These are phyloP conservation scores for Magnaporthiopsis incrustans DNA, from an alignment of 2,329 filamentous ascomycete species.

Conservation along the genomic window DNA sequence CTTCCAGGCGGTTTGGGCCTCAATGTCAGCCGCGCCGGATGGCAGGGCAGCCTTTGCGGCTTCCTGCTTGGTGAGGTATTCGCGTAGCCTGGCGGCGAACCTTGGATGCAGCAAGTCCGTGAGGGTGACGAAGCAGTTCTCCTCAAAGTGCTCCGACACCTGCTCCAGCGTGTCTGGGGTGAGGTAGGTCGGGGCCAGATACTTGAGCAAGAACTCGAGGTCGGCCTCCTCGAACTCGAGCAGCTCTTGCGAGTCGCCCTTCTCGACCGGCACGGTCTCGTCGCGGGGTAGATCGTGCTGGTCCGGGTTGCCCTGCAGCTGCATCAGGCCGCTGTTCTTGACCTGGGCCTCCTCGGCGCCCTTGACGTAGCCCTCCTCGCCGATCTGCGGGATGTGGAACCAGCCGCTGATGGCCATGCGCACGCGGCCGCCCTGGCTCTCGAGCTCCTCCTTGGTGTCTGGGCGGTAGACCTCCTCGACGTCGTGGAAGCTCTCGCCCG, in stretches of 20 bases:
- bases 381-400: constrained; percentile 95
- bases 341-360: constrained; percentile 84
- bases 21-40: constrained; percentile 44
- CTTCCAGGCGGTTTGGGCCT: constrained; percentile 55
- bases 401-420: constrained; percentile 98
- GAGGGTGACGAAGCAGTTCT: constrained; percentile 69
- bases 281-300: constrained; percentile 76
- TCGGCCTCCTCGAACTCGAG: constrained; percentile 63
- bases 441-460: constrained; percentile 46
- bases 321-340: constrained; percentile 83
- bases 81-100: constrained; percentile 64
- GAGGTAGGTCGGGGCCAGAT: constrained; percentile 82
- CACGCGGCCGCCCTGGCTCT: constrained; percentile 65
- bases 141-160: constrained; percentile 69
- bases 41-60: constrained; percentile 29
- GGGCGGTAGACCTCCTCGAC: constrained; percentile 93
- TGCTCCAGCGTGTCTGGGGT: constrained; percentile 86
- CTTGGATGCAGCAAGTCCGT: constrained; percentile 70
- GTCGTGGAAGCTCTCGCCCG: constrained; percentile 97
- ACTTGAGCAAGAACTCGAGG: constrained; percentile 83
- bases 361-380: constrained; percentile 83
- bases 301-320: constrained; percentile 85
- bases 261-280: constrained; percentile 37
- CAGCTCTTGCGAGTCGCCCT: constrained; percentile 36
- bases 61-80: constrained; percentile 63